Base-by-base conservation (phyloP, 2,329 filamentous ascomycete genomes). In the Rhinocladiella mackenziei region DNA sequence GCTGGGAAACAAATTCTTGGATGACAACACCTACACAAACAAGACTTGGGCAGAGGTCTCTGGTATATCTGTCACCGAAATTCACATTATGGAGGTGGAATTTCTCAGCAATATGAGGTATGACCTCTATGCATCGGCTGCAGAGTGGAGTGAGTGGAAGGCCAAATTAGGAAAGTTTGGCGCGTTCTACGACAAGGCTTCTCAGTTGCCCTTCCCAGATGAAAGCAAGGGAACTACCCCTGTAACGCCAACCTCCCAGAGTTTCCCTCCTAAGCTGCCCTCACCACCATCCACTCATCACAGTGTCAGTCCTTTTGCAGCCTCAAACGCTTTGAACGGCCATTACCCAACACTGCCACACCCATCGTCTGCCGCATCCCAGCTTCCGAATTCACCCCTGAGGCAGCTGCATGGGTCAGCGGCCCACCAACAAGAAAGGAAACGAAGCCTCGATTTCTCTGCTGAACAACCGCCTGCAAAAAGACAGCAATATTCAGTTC, bases 11-110 rank as follows among this genome's bases (percentile, higher is more conserved):
- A 98, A 98, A 71, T 98, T 97, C 63, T 71, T 98, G 58, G 92
- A 98, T 62, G 92, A 98, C 65, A 98, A 97, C 65, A 97, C 92
- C 0, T 98, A 98, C 67, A 97, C 92, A 26, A 98, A 98, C 72
- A 96, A 97, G 73, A 98, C 92, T 0, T 98, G 92, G 92, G 92
- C 91, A 2, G 92, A 98, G 59, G 92, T 98, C 8, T 97, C 92
- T 1, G 86, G 86, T 32, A 95, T 98, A 50, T 82, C 86, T 1
- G 91, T 97, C 9, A 81, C 84, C 49, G 92, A 98, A 66, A 95
- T 98, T 39, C 92, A 98, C 63, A 85, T 96, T 32, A 98, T 98
- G 92, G 92, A 98, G 65, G 92, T 98, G n/a, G 92, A 98, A 65
- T 98, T 98, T 59, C 73, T 98, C 52, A 96, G 91, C 72, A 97